Evolutionary conservation across 139 green algal species (phyloP).

Genomic region (Choricystis sp.): DNA sequence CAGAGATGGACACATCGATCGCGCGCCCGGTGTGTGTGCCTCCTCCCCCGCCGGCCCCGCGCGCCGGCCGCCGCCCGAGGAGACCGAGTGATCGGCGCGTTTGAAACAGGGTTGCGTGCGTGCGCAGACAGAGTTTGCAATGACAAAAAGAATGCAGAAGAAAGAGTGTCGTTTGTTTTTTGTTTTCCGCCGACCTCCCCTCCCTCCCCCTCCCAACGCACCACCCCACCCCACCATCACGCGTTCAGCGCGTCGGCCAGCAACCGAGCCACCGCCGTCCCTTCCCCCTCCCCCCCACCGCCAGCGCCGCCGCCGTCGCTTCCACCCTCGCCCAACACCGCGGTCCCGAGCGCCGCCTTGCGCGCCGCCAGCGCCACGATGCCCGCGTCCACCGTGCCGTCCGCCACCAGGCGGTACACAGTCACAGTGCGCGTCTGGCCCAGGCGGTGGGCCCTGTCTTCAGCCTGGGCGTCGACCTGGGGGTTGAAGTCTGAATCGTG

Average conservation of each 20-base stretch:
- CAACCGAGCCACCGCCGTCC: neutral
- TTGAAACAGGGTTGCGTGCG: too few species aligned
- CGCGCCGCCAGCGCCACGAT: neutral
- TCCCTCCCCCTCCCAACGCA: neutral
- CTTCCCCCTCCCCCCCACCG: neutral
- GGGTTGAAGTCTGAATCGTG: conserved; percentile 94
- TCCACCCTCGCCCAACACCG: neutral
- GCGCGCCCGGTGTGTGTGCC: too few species aligned
- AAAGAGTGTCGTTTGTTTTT: neutral
- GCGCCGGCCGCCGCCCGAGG: too few species aligned
- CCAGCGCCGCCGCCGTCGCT: too few species aligned
- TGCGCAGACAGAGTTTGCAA: too few species aligned
- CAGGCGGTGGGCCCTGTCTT: conserved; percentile 29
- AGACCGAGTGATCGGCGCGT: too few species aligned
- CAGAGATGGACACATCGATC: too few species aligned
- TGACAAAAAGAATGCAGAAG: neutral
- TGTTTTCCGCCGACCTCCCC: neutral
- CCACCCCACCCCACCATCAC: too few species aligned
- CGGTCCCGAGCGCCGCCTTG: neutral
- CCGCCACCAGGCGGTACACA: neutral
- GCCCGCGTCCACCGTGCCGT: neutral
- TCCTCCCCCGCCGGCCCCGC: too few species aligned
- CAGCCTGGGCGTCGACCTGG: conserved; percentile 55
- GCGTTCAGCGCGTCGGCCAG: neutral
- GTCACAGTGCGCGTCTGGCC: neutral